These are phyloP conservation scores for Saccharum hybrid DNA, from an alignment of 202 grass and related monocot genomes.

Conservation along the genomic window DNA sequence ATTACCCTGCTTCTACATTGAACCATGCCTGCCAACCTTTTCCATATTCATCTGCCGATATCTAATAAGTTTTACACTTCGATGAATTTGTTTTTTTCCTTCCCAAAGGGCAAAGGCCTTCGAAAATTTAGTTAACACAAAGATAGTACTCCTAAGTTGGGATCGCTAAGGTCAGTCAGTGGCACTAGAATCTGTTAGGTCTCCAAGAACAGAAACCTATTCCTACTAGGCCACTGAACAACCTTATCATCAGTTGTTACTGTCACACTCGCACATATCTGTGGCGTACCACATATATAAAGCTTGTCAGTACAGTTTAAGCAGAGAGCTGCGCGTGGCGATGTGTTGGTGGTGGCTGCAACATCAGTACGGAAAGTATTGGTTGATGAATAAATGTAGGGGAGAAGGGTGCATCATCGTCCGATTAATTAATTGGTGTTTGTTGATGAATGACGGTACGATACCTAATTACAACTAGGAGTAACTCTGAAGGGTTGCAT, in stretches of 20 bases:
- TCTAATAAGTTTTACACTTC: background rate
- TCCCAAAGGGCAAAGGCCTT: background rate
- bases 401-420: background rate
- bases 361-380: conserved; percentile 6
- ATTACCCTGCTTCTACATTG: too few relatives aligned
- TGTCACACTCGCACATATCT: conserved; percentile 5
- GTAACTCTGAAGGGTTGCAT: background rate
- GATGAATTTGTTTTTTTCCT: background rate
- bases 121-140: background rate
- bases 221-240: background rate
- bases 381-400: background rate
- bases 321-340: conserved; percentile 35
- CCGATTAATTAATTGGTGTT: background rate
- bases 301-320: conserved; percentile 24
- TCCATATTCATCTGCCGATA: background rate
- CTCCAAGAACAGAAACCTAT: background rate
- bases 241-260: background rate
- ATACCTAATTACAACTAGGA: background rate
- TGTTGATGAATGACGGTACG: background rate
- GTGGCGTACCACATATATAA: background rate
- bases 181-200: background rate
- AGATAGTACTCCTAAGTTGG: background rate
- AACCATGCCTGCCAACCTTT: background rate
- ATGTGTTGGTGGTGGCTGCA: background rate
- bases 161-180: background rate